A percentile compares a stretch with the other conserved stretches of the same genome.
phyloP scores from a whole-genome alignment of 164 flowering plant species.

The Magnolia officinalis region DNA sequence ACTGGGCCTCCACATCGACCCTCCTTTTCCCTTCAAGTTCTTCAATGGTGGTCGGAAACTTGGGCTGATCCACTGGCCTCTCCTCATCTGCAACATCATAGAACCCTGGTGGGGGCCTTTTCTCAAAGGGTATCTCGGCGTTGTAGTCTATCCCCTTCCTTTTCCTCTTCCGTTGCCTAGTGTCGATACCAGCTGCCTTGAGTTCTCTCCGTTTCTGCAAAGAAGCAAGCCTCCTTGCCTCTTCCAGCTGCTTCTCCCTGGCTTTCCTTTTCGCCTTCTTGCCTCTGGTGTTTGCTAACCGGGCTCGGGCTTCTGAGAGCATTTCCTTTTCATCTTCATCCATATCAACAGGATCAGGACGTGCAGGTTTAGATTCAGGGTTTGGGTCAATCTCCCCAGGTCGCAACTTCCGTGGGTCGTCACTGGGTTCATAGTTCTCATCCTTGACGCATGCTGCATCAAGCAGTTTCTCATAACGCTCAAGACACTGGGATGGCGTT shows the following conservation, averaged over 20 bases:
- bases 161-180: conserved; percentile 73
- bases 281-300: conserved; percentile 93
- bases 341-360: conserved; percentile 99
- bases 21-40: conserved; percentile 97
- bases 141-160: conserved; percentile 94
- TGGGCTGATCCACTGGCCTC: conserved; percentile 62
- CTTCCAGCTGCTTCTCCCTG: conserved; percentile 97
- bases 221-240: conserved; percentile 96
- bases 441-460: conserved; percentile 97
- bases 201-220: conserved; percentile 92
- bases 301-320: conserved; percentile 97
- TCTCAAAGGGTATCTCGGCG: conserved; percentile 98
- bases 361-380: conserved; percentile 97
- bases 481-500: conserved; percentile 90
- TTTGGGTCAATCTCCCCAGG: conserved; percentile 99
- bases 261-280: conserved; percentile 98
- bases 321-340: conserved; percentile 99
- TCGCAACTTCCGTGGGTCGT: conserved; percentile 89
- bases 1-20: conserved; percentile 77
- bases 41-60: conserved; percentile 92
- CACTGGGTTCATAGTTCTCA: conserved; percentile 85
- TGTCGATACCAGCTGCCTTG: conserved; percentile 94
- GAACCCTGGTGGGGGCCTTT: conserved; percentile 91
- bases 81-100: conserved; percentile 84
- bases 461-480: conserved; percentile 92